phyloP scores from a whole-genome alignment of 2,329 filamentous ascomycete genomes.

The Colletotrichum sp. region DNA sequence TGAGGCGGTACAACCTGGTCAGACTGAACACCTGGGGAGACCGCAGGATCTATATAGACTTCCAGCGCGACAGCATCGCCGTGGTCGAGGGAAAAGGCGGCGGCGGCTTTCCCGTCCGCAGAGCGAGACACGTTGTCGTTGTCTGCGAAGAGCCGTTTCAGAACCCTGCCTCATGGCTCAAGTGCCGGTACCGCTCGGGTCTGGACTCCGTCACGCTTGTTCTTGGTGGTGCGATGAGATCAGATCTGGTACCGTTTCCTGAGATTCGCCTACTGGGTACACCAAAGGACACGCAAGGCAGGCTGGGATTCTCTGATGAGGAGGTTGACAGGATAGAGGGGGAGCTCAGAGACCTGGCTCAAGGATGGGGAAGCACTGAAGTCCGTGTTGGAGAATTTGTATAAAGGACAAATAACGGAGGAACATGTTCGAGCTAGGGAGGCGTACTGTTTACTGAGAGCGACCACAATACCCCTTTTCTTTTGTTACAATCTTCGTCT shows the following conservation, averaged over 20 bases:
- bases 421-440: not conserved
- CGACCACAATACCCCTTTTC: slow-evolving; percentile 12
- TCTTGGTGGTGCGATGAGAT: not conserved
- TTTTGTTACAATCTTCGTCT: not conserved
- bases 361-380: slow-evolving; percentile 11
- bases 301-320: not conserved
- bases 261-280: not conserved
- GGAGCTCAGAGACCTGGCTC: slow-evolving; percentile 1
- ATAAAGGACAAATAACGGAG: not conserved
- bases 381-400: slow-evolving; percentile 3
- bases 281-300: not conserved
- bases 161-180: slow-evolving; percentile 7
- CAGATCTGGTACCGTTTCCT: not conserved
- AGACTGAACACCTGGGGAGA: slow-evolving; percentile 17
- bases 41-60: slow-evolving; percentile 12
- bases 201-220: slow-evolving; percentile 11
- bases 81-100: slow-evolving; percentile 16
- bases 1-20: slow-evolving; percentile 2
- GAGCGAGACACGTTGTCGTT: slow-evolving; percentile 8
- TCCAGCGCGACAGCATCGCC: not conserved
- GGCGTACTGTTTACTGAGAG: not conserved
- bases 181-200: slow-evolving; percentile 12
- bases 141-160: slow-evolving; percentile 16
- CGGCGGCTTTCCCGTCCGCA: slow-evolving; percentile 14
- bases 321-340: slow-evolving; percentile 8